These are phyloP conservation scores for Gnomoniopsis sp. DNA, from an alignment of 2,329 filamentous ascomycete genomes.

Conservation along the genomic window DNA sequence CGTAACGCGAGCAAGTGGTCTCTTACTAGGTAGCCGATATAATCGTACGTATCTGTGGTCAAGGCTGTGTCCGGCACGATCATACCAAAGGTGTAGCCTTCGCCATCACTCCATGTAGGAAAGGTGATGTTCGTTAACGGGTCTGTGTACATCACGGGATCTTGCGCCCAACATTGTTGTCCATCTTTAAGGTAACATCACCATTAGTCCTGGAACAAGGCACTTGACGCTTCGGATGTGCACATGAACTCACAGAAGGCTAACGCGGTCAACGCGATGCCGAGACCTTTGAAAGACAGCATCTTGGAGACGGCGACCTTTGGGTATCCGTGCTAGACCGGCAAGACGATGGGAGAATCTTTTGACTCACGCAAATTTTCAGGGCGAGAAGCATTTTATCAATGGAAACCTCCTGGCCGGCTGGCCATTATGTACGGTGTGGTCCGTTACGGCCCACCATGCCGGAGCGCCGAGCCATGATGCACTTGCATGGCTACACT, in stretches of 20 bases:
- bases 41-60: constrained; percentile 10
- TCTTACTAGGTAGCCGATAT: constrained; percentile 13
- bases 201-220: no score
- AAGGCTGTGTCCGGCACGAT: constrained; percentile 7
- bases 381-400: background rate
- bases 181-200: background rate
- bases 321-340: background rate
- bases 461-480: background rate
- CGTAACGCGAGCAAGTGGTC: no score
- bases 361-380: background rate
- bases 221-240: no score
- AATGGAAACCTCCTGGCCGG: background rate
- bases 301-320: constrained; percentile 2
- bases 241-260: constrained; percentile 1
- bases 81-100: constrained; percentile 12
- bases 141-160: constrained; percentile 7
- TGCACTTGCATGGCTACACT: background rate
- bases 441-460: background rate
- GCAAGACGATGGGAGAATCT: background rate
- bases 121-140: constrained; percentile 13
- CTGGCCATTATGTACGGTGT: background rate
- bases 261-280: constrained; percentile 9
- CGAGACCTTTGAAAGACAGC: constrained; percentile 3
- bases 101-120: constrained; percentile 5
- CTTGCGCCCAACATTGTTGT: constrained; percentile 11